Conservation (phyloP, 108 stramenopile species). For the Cylindrotheca closterium region DNA sequence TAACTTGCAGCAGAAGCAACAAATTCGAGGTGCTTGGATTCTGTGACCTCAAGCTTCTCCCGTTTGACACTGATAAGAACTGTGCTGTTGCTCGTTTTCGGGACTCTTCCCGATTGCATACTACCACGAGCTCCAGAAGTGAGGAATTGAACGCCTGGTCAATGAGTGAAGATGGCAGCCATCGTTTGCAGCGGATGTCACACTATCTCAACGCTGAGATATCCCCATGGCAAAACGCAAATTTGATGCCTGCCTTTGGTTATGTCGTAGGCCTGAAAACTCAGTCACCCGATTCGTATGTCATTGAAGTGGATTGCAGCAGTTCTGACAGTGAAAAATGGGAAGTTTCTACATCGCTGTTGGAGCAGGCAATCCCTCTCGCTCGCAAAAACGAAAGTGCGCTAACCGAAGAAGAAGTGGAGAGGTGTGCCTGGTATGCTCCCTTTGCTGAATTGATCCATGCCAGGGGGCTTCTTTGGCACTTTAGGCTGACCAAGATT, state of each 20-base stretch:
- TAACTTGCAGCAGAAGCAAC: not conserved
- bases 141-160: slow-evolving; percentile 4
- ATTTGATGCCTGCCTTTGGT: slow-evolving; percentile 1
- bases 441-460: too few relatives aligned
- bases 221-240: slow-evolving; percentile 4
- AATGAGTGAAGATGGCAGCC: not conserved
- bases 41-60: slow-evolving; percentile 45
- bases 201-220: slow-evolving; percentile 2
- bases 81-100: slow-evolving; percentile 49
- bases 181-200: slow-evolving; percentile 1
- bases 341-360: slow-evolving; percentile 8
- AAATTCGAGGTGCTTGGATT: slow-evolving; percentile 36
- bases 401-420: slow-evolving; percentile 3
- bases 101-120: not conserved
- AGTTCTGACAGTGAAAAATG: slow-evolving; percentile 5
- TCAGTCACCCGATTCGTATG: not conserved
- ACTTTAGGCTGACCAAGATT: slow-evolving; percentile 6
- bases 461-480: slow-evolving; percentile 18
- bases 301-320: slow-evolving; percentile 24
- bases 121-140: not conserved
- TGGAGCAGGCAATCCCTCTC: slow-evolving; percentile 1
- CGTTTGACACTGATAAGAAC: slow-evolving; percentile 59
- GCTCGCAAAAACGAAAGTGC: not conserved
- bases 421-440: not conserved
- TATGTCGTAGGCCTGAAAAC: slow-evolving; percentile 13